These are phyloP conservation scores for Trichosporon inkin DNA, from an alignment of 1,284 basidiomycete genomes.

Conservation along the genomic window DNA sequence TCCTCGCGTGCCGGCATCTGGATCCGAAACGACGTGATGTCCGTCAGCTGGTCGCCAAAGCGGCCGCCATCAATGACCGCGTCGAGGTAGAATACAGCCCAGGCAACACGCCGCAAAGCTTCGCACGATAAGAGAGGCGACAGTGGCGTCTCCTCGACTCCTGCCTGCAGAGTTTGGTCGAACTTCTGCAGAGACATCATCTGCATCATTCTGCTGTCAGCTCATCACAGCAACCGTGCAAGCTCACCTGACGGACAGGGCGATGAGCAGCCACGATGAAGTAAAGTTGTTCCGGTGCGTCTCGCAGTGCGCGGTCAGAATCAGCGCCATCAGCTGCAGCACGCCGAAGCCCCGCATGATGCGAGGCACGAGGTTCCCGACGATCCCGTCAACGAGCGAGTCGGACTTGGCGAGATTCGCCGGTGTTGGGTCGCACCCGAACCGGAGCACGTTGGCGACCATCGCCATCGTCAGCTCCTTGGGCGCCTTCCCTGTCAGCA, in stretches of 20 bases:
- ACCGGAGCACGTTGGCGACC: slow-evolving; percentile 19
- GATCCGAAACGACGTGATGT: slow-evolving; percentile 15
- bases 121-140: slow-evolving; percentile 21
- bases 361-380: not conserved
- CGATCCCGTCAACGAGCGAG: slow-evolving; percentile 7
- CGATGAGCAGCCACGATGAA: slow-evolving; percentile 20
- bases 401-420: slow-evolving; percentile 13
- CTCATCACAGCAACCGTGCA: no score
- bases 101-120: slow-evolving; percentile 25
- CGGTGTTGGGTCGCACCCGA: slow-evolving; percentile 9
- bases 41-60: slow-evolving; percentile 18
- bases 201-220: slow-evolving; percentile 24
- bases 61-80: slow-evolving; percentile 25
- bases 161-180: slow-evolving; percentile 16
- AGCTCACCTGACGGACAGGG: slow-evolving; percentile 15
- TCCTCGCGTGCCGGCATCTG: slow-evolving; percentile 23
- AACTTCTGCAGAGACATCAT: slow-evolving; percentile 23
- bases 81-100: slow-evolving; percentile 27
- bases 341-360: slow-evolving; percentile 19
- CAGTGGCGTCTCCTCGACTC: not conserved
- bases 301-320: slow-evolving; percentile 16
- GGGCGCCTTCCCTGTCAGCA: slow-evolving; percentile 16
- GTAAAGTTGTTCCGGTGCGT: slow-evolving; percentile 14
- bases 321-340: slow-evolving; percentile 21
- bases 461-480: slow-evolving; percentile 18